Percentiles rank a stretch among this genome's conserved stretches.
Evolutionary conservation across 148 eudicot species (phyloP).

Genomic region (Camellia japonica): DNA sequence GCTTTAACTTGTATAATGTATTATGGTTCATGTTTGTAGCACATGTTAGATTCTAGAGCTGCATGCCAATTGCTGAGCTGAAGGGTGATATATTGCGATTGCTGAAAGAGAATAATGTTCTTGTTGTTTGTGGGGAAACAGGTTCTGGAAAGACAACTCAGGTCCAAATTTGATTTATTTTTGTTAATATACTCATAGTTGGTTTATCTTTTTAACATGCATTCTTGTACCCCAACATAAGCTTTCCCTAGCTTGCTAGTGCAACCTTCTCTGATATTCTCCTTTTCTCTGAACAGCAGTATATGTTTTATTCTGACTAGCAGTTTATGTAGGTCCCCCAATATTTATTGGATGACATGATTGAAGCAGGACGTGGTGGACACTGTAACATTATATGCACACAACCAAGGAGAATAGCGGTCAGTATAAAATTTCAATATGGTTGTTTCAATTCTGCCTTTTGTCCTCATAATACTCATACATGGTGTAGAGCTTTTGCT

Average conservation of each 20-base stretch:
- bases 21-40: conserved; percentile 26
- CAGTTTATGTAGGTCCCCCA: conserved; percentile 80
- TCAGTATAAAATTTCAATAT: conserved; percentile 28
- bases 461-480: not conserved
- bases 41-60: conserved; percentile 77
- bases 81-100: conserved; percentile 59
- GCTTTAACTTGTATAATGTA: not conserved
- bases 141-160: conserved; percentile 99
- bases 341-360: conserved; percentile 91
- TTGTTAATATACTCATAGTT: not conserved
- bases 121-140: conserved; percentile 93
- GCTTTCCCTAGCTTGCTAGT: conserved; percentile 5
- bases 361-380: conserved; percentile 83
- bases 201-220: not conserved
- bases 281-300: conserved; percentile 5
- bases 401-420: conserved; percentile 96
- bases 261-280: conserved; percentile 5
- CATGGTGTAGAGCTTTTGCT: not conserved
- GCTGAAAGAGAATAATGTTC: conserved; percentile 66
- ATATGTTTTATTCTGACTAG: conserved; percentile 14
- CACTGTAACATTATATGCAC: conserved; percentile 85
- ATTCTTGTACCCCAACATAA: not conserved
- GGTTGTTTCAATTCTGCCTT: not conserved
- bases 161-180: conserved; percentile 36
- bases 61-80: conserved; percentile 77